Percentiles rank a stretch among this genome's conserved stretches.
Conservation (phyloP, 495 filamentous ascomycete species). For the Aspergillus kassunensis region DNA sequence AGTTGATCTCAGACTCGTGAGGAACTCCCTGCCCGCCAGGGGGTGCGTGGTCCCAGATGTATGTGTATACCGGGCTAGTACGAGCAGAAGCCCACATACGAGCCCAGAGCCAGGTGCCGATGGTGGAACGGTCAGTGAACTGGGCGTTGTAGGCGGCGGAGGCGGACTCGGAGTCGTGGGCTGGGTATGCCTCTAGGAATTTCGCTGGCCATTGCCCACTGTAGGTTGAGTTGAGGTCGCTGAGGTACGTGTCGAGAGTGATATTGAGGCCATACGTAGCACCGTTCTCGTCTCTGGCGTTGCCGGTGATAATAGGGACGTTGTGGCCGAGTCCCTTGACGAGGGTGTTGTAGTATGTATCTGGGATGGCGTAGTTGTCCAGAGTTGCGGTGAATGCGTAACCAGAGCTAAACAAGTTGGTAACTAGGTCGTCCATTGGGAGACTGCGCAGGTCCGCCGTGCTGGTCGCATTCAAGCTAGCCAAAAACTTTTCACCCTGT, state of each 20-base stretch:
- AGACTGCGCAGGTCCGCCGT: slow-evolving; percentile 26
- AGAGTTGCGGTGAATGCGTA: slow-evolving; percentile 29
- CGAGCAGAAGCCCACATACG: slow-evolving; percentile 26
- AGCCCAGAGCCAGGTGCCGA: slow-evolving; percentile 25
- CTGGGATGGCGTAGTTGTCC: slow-evolving; percentile 26
- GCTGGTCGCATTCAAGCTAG: slow-evolving; percentile 22
- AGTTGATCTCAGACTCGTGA: slow-evolving; percentile 31
- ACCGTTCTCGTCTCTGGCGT: slow-evolving; percentile 30
- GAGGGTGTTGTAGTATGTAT: slow-evolving; percentile 24
- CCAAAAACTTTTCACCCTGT: slow-evolving; percentile 22
- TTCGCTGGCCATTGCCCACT: slow-evolving; percentile 18
- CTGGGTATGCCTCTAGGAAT: slow-evolving; percentile 26
- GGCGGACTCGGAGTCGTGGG: slow-evolving; percentile 17
- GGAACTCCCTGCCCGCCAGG: slow-evolving; percentile 26
- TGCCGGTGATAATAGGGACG: slow-evolving; percentile 35
- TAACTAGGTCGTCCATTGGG: slow-evolving; percentile 22
- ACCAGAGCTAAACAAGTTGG: slow-evolving; percentile 13
- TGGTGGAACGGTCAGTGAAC: slow-evolving; percentile 20
- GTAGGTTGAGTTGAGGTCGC: slow-evolving; percentile 23
- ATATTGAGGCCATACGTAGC: slow-evolving; percentile 21
- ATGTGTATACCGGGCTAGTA: slow-evolving; percentile 26
- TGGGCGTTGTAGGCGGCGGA: slow-evolving; percentile 27
- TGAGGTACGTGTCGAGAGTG: slow-evolving; percentile 21
- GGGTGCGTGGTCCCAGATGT: slow-evolving; percentile 32
- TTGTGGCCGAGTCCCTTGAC: slow-evolving; percentile 28